Percentiles rank a stretch among this genome's conserved stretches.
phyloP scores from a whole-genome alignment of 495 filamentous ascomycete species.

The Oidiodendron maius region DNA sequence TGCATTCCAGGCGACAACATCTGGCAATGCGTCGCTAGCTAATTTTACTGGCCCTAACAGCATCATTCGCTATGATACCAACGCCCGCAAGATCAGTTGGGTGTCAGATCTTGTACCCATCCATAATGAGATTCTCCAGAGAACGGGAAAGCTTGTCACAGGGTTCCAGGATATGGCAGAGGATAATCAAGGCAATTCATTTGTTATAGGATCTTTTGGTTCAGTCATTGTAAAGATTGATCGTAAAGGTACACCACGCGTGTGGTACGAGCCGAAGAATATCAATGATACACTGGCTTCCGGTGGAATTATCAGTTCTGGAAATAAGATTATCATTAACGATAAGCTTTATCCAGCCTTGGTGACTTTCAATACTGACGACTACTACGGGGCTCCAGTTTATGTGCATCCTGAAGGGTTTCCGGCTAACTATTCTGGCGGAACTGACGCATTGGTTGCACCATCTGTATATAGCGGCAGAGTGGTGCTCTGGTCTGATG shows the following conservation, averaged over 20 bases:
- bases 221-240: background rate
- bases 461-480: background rate
- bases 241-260: background rate
- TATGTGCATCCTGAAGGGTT: background rate
- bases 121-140: background rate
- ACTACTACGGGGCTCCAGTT: background rate
- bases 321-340: background rate
- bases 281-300: background rate
- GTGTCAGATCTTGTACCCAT: background rate
- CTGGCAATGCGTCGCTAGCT: background rate
- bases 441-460: background rate
- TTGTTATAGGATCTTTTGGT: background rate
- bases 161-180: background rate
- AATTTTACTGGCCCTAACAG: background rate
- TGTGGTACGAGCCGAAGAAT: background rate
- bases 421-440: background rate
- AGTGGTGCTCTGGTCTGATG: background rate
- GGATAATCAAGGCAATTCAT: background rate
- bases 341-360: background rate
- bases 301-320: background rate
- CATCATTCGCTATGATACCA: background rate
- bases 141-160: background rate
- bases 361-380: background rate
- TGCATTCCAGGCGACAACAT: background rate
- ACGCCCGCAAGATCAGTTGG: background rate